Evolutionary conservation across 2,329 filamentous ascomycete species (phyloP).

Genomic region (Sarocladiaceae sp.): DNA sequence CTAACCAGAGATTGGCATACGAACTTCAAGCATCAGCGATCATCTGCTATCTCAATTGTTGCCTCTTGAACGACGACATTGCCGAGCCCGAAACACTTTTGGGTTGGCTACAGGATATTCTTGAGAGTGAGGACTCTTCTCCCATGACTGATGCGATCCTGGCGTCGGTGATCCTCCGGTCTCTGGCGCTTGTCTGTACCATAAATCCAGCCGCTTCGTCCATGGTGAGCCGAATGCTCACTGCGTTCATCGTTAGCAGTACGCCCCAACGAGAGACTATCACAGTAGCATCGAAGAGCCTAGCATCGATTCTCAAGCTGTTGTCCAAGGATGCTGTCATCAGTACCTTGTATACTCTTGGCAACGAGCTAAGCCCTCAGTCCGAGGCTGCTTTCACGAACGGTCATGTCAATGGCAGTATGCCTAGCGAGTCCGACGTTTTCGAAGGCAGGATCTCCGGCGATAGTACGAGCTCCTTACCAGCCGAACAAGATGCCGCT

Average conservation of each 20-base stretch:
- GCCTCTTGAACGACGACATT: slow-evolving; percentile 71
- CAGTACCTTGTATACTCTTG: slow-evolving; percentile 91
- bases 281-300: slow-evolving; percentile 71
- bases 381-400: slow-evolving; percentile 49
- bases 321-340: slow-evolving; percentile 91
- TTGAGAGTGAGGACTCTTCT: slow-evolving; percentile 57
- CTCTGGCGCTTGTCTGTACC: slow-evolving; percentile 74
- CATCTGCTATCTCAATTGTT: slow-evolving; percentile 79
- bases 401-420: slow-evolving; percentile 39
- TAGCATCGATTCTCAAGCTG: slow-evolving; percentile 73
- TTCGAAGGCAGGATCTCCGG: slow-evolving; percentile 53
- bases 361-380: slow-evolving; percentile 82
- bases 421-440: slow-evolving; percentile 32
- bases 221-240: slow-evolving; percentile 69
- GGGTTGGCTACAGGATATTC: slow-evolving; percentile 76
- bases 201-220: slow-evolving; percentile 67
- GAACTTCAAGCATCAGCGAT: slow-evolving; percentile 79
- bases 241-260: slow-evolving; percentile 83
- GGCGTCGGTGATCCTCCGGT: slow-evolving; percentile 71
- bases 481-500: slow-evolving; percentile 71
- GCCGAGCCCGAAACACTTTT: slow-evolving; percentile 75
- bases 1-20: slow-evolving; percentile 80
- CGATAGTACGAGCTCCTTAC: slow-evolving; percentile 74
- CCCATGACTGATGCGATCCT: slow-evolving; percentile 78
- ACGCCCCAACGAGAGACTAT: slow-evolving; percentile 64